phyloP scores from a whole-genome alignment of 164 flowering plant genomes.

The Euptelea pleiosperma region DNA sequence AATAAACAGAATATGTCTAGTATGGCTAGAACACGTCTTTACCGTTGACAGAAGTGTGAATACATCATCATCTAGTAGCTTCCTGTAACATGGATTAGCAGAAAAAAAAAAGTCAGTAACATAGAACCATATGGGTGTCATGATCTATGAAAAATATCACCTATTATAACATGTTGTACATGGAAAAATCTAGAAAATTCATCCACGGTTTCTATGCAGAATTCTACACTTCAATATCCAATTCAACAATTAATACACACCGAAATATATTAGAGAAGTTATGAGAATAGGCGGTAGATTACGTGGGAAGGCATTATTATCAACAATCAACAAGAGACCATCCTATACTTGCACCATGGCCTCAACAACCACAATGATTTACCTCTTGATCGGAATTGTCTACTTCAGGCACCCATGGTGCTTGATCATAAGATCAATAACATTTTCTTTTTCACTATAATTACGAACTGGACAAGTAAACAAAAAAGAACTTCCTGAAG shows the following conservation, averaged over 20 bases:
- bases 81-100: constrained; percentile 5
- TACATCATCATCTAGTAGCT: not conserved
- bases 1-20: not conserved
- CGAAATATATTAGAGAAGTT: not conserved
- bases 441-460: not conserved
- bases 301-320: too few relatives aligned
- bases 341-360: too few relatives aligned
- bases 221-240: too few relatives aligned
- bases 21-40: not conserved
- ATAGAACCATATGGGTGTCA: not conserved
- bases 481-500: not conserved
- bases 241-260: not conserved
- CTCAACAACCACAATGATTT: too few relatives aligned
- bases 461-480: not conserved
- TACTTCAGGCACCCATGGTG: too few relatives aligned
- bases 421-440: not conserved
- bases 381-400: too few relatives aligned
- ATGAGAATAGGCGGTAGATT: too few relatives aligned
- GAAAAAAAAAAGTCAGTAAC: constrained; percentile 3
- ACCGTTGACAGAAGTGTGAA: not conserved
- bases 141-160: too few relatives aligned
- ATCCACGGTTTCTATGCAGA: too few relatives aligned
- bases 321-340: too few relatives aligned
- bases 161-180: too few relatives aligned
- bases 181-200: too few relatives aligned